phyloP scores from a whole-genome alignment of 2,329 filamentous ascomycete genomes.

The Stagonosporopsis tanaceti region DNA sequence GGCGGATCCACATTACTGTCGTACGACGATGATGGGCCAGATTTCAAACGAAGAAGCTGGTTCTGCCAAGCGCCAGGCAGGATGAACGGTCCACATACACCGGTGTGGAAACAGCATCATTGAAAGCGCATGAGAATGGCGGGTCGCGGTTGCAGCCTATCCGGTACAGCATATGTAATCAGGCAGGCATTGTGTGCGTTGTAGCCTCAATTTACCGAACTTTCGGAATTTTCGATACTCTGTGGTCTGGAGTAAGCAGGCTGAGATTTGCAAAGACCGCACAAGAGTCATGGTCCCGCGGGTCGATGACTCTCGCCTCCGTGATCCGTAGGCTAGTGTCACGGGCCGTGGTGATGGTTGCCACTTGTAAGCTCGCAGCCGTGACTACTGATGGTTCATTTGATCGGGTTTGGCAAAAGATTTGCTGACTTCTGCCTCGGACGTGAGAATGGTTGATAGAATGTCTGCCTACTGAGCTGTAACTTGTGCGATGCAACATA shows the following conservation, averaged over 20 bases:
- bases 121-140: conserved; percentile 6
- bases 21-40: not conserved
- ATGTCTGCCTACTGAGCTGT: not conserved
- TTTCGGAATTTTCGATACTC: conserved; percentile 21
- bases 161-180: conserved; percentile 3
- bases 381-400: not conserved
- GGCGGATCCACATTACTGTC: not conserved
- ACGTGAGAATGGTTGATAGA: not conserved
- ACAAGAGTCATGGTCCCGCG: conserved; percentile 12
- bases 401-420: not conserved
- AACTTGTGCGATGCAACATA: not conserved
- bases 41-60: not conserved
- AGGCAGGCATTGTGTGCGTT: conserved; percentile 6
- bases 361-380: not conserved
- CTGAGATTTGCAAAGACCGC: conserved; percentile 8
- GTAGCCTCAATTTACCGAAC: conserved; percentile 14
- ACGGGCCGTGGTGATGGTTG: conserved; percentile 13
- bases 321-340: conserved; percentile 13
- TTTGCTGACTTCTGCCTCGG: not conserved
- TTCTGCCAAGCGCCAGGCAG: not conserved
- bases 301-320: conserved; percentile 6
- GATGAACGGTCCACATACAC: conserved; percentile 1
- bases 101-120: not conserved
- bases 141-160: conserved; percentile 15
- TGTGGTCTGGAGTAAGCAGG: conserved; percentile 9